phyloP scores from a whole-genome alignment of 2,329 filamentous ascomycete species.

The Trichoderma hamatum region DNA sequence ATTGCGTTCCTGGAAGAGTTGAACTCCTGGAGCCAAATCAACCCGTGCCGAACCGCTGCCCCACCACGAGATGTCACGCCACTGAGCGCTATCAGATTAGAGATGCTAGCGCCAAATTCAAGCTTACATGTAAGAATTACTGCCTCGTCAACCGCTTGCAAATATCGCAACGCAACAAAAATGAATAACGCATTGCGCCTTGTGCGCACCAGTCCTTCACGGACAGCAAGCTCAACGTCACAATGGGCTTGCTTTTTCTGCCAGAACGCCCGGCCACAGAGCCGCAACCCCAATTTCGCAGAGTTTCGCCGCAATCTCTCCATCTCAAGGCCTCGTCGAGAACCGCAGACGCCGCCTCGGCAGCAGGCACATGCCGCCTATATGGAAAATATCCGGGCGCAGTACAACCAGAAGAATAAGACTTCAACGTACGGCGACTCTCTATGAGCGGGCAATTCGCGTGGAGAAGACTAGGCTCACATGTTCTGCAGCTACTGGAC shows the following conservation, averaged over 20 bases:
- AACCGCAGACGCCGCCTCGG: constrained; percentile 31
- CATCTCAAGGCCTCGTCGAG: constrained; percentile 34
- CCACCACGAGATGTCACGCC: constrained; percentile 26
- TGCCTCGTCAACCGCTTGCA: not conserved
- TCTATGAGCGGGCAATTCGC: constrained; percentile 19
- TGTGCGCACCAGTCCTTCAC: constrained; percentile 39
- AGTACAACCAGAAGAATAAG: constrained; percentile 68
- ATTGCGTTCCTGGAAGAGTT: not conserved
- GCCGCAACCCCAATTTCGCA: constrained; percentile 31
- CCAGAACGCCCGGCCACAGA: constrained; percentile 39
- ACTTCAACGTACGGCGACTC: constrained; percentile 51
- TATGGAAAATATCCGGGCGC: constrained; percentile 66
- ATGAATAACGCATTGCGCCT: constrained; percentile 49
- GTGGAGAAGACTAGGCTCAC: constrained; percentile 29
- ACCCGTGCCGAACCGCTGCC: constrained; percentile 22
- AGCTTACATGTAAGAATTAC: not conserved
- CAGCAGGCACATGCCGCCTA: constrained; percentile 35
- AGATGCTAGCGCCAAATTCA: constrained; percentile 14
- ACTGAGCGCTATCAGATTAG: constrained; percentile 5
- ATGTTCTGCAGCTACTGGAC: constrained; percentile 64
- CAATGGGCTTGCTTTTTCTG: constrained; percentile 46
- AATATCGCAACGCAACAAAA: constrained; percentile 17
- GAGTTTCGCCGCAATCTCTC: constrained; percentile 40
- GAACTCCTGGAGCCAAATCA: not conserved
- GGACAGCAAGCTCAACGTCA: constrained; percentile 31